phyloP scores from a whole-genome alignment of 257 asterid genomes.

The Catharanthus roseus region DNA sequence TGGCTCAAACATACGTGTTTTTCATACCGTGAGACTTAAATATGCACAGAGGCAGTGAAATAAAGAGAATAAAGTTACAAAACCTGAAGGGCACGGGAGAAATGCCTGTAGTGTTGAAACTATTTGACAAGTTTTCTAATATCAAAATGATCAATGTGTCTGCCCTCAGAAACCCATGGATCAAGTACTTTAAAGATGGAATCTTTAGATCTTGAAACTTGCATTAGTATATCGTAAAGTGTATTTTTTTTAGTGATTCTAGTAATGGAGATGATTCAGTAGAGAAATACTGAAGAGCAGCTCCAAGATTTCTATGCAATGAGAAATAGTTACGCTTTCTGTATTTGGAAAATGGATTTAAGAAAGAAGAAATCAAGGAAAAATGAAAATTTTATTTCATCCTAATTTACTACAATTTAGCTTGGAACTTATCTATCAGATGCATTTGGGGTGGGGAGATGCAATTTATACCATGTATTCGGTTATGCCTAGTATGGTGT shows the following conservation, averaged over 20 bases:
- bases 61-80: neutral
- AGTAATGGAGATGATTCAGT: neutral
- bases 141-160: neutral
- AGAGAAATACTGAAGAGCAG: neutral
- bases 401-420: neutral
- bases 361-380: conserved; percentile 7
- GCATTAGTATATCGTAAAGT: conserved; percentile 12
- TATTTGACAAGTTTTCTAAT: conserved; percentile 10
- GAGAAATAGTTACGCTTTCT: neutral
- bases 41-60: neutral
- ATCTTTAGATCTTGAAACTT: neutral
- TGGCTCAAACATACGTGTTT: neutral
- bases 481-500: too few species aligned
- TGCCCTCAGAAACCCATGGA: conserved; percentile 17
- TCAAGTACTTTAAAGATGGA: conserved; percentile 14
- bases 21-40: neutral
- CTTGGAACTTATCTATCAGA: neutral
- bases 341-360: neutral
- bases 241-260: neutral
- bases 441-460: neutral
- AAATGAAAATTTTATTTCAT: neutral
- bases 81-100: conserved; percentile 21
- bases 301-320: conserved; percentile 4
- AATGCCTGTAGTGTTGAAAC: conserved; percentile 6
- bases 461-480: too few species aligned